Base-by-base conservation (phyloP, 192 early-diverging fungal species). In the Coemansia sp. region DNA sequence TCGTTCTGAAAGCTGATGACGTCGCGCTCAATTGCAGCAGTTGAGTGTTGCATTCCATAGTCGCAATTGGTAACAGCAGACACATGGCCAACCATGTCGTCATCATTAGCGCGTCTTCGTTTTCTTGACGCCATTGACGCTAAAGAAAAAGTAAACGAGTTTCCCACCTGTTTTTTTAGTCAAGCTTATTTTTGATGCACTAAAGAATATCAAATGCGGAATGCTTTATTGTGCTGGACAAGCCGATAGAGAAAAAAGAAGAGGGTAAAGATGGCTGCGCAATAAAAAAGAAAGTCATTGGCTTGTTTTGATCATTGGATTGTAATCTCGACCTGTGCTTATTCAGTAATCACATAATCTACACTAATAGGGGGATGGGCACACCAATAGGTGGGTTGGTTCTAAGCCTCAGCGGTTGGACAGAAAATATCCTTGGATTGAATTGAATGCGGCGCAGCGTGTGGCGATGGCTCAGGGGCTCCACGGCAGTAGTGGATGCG, bases 31-130 rank as follows among this genome's bases (percentile, higher is more conserved):
- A 44, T 44, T 44, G 14, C 14, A 3, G 38, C 12, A 44, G 3
- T 16, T 16, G 38, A 14, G 12, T 44, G 9, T 44, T 44, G 38
- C 38, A 3, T 14, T 44, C 38, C 38, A 16, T 44, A 44, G 38
- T 14, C 38, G 38, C 16, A 16, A 16, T 16, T 16, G 16, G 10
- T 14, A 44, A 1, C 44, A 22, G 25, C 26, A 9, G 49, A 44
- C 14, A 74, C 71, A 16, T 49, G 52, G 19, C 68, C 71, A 50
- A 74, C 67, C 58, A 58, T 52, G 26, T 57, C 67, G 58, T 69
- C 67, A 19, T 68, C 66, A 47, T 44, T 44, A 44, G 38, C 38
- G 16, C 38, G 38, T 16, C 38, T 16, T 44, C 38, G 38, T 44
- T 44, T 44, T 16, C 38, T 44, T 44, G 38, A 44, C 38, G 12